Conservation (phyloP, 176 grass and related monocot species). For the Rhynchospora breviuscula region DNA sequence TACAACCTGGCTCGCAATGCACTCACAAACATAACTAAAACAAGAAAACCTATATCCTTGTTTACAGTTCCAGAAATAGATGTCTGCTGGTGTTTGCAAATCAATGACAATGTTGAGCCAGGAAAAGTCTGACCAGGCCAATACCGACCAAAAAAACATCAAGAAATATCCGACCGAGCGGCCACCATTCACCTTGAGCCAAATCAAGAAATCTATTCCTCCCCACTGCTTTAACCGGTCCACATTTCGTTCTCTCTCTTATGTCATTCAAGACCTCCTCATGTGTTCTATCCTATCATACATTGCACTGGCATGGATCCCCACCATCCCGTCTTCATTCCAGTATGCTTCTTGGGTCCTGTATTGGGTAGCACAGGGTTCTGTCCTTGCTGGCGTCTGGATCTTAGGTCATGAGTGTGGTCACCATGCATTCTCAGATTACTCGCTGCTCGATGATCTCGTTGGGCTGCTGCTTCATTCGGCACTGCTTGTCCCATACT, state of each 20-base stretch:
- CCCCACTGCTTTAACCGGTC: slow-evolving; percentile 36
- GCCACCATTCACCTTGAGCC: slow-evolving; percentile 31
- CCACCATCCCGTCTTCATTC: background rate
- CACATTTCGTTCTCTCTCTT: slow-evolving; percentile 29
- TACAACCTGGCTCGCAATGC: background rate
- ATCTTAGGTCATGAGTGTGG: slow-evolving; percentile 14
- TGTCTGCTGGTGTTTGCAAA: slow-evolving; percentile 16
- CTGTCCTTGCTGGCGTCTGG: slow-evolving; percentile 34
- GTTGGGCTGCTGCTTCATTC: slow-evolving; percentile 87
- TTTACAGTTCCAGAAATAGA: background rate
- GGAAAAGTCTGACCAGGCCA: background rate
- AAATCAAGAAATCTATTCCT: slow-evolving; percentile 37
- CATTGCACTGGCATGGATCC: slow-evolving; percentile 24
- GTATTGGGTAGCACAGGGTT: slow-evolving; percentile 21
- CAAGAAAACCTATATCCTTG: background rate
- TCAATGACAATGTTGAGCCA: background rate
- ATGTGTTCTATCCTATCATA: slow-evolving; percentile 11
- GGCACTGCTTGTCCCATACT: slow-evolving; percentile 68
- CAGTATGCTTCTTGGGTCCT: slow-evolving; percentile 16
- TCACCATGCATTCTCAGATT: slow-evolving; percentile 75
- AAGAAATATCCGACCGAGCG: slow-evolving; percentile 25
- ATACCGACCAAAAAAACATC: background rate
- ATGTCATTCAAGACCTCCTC: slow-evolving; percentile 26
- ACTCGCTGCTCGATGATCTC: slow-evolving; percentile 56
- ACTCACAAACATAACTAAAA: background rate